These are phyloP conservation scores for Boletus semigastroideus DNA, from an alignment of 1,284 basidiomycete genomes.

Conservation along the genomic window DNA sequence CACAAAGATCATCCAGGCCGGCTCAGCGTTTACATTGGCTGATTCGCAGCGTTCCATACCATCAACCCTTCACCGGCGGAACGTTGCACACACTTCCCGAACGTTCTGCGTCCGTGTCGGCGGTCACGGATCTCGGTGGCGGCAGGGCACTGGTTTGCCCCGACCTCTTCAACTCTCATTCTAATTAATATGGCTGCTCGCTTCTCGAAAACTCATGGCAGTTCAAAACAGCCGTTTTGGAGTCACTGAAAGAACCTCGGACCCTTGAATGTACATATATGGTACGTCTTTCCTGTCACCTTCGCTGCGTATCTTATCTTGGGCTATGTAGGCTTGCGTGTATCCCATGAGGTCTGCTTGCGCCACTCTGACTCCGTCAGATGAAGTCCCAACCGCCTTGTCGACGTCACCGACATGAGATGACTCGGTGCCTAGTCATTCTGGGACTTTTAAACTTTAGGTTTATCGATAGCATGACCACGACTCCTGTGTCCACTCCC, in stretches of 20 bases:
- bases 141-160: background rate
- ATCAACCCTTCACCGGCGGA: background rate
- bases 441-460: background rate
- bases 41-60: background rate
- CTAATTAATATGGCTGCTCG: background rate
- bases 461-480: background rate
- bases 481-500: no score
- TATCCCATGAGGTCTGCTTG: background rate
- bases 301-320: background rate
- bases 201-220: background rate
- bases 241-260: background rate
- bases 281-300: background rate
- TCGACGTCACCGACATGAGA: constrained; percentile 1
- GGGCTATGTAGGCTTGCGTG: background rate
- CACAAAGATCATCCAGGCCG: no score
- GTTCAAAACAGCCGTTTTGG: background rate
- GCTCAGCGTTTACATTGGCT: no score
- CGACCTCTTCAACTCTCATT: background rate
- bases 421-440: background rate
- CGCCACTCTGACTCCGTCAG: background rate
- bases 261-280: background rate
- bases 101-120: background rate
- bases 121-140: background rate
- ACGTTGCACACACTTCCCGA: no score
- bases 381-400: background rate